These are phyloP conservation scores for Boletus vinaceobasis DNA, from an alignment of 768 basidiomycete genomes.

Conservation along the genomic window DNA sequence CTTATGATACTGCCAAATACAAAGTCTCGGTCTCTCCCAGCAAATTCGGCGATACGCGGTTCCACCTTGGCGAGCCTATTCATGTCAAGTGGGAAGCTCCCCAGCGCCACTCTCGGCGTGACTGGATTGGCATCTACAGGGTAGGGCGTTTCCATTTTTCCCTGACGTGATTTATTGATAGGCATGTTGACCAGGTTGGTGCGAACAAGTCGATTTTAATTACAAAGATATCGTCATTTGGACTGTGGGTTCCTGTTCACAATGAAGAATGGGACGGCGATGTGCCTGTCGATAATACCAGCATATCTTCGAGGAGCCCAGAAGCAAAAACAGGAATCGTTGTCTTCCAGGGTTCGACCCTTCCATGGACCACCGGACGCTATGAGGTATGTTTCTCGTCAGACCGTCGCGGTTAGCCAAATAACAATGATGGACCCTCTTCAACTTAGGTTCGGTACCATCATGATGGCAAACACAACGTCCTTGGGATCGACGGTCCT, in stretches of 20 bases:
- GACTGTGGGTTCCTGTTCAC: constrained; percentile 91
- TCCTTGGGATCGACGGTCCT: constrained; percentile 81
- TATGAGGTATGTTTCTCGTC: constrained; percentile 60
- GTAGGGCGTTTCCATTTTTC: constrained; percentile 36
- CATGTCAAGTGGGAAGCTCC: constrained; percentile 86
- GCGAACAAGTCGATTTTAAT: constrained; percentile 82
- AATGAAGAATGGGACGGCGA: constrained; percentile 94
- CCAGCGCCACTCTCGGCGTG: constrained; percentile 76
- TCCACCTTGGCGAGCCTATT: constrained; percentile 91
- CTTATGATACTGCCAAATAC: constrained; percentile 80
- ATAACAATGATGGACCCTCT: too few species aligned
- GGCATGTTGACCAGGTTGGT: constrained; percentile 56
- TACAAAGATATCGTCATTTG: constrained; percentile 80
- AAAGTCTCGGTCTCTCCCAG: constrained; percentile 57
- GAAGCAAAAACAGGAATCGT: constrained; percentile 61
- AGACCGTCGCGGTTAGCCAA: neutral
- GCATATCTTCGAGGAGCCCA: constrained; percentile 32
- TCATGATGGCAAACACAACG: constrained; percentile 96
- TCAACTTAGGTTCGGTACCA: constrained; percentile 76
- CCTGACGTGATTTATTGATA: neutral
- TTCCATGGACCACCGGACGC: constrained; percentile 82
- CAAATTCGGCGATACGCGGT: constrained; percentile 52
- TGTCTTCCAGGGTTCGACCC: constrained; percentile 69
- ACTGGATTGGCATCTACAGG: constrained; percentile 95
- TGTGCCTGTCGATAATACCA: constrained; percentile 50